Base-by-base conservation (phyloP, 2,329 filamentous ascomycete species). In the Monilinia fructigena region DNA sequence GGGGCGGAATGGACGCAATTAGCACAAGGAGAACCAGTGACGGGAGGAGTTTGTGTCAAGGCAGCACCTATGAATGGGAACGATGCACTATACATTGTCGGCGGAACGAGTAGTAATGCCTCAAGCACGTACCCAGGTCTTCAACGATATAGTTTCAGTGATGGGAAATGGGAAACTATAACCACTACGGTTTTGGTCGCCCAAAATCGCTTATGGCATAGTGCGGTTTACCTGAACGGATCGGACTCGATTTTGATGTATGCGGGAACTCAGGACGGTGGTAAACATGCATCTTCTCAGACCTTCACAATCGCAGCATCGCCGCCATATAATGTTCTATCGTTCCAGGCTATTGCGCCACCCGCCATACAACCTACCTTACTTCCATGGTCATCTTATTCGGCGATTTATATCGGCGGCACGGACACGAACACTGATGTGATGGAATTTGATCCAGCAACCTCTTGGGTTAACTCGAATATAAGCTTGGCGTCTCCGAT, bases 231-330 rank as follows among this genome's bases (percentile, higher is more conserved):
- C 75, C 81, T 98, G 64, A 83, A 87, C 69, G 83, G 83, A 28
- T 85, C 86, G 20, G 83, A 91, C 65, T 84, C 86, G 4, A 90
- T 98, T 65, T 79, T 97, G 31, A 83, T 97, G 35, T 97, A 93
- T 75, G 91, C 89, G 42, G 94, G 94, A 55, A 86, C 83, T 20
- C 86, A 88, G 72, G 85, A 88, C 71, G 86, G 85, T 35, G 79
- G 79, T 45, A 77, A 79, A 11, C 78, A 80, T 8, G 80, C 85
- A 0, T 93, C 91, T 0, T 86, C 88, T 1, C 84, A 92, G 71
- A 94, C 92, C 0, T 96, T 93, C 73, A 82, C 89, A 23, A 87
- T 97, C 67, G 80, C 82, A 3, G 87, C 89, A 0, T 82, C 82
- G 6, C 79, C 83, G 42, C 91, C 92, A 0, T 91, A 90, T 75